Percentiles rank a stretch among this genome's conserved stretches.
These are phyloP conservation scores for Patellifolia procumbens DNA, from an alignment of 179 eudicot genomes.

Conservation along the genomic window DNA sequence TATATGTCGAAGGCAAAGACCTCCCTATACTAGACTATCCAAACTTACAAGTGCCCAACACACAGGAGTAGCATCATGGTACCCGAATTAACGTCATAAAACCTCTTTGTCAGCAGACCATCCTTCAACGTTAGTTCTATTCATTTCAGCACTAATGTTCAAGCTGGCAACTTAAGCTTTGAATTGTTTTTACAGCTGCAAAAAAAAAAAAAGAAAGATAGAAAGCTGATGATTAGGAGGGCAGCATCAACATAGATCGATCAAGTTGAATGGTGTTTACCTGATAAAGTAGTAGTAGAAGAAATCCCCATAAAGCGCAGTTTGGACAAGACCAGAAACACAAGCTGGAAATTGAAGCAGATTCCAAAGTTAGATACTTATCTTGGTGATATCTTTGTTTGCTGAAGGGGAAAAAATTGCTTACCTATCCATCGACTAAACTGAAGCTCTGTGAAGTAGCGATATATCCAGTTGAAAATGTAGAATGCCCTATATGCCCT, in stretches of 20 bases:
- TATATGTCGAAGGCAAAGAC: not conserved
- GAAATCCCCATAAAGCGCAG: constrained; percentile 91
- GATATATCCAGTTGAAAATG: constrained; percentile 90
- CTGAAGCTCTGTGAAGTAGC: constrained; percentile 64
- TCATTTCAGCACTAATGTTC: constrained; percentile 19
- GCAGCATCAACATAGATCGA: not conserved
- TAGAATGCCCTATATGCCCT: constrained; percentile 89
- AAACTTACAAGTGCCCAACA: constrained; percentile 5
- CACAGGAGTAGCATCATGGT: constrained; percentile 11
- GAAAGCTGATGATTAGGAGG: not conserved
- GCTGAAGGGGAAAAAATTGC: constrained; percentile 10
- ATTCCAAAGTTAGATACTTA: constrained; percentile 10
- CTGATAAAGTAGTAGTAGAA: constrained; percentile 88
- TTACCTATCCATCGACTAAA: constrained; percentile 79
- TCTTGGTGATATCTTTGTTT: not conserved
- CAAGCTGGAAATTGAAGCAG: constrained; percentile 48
- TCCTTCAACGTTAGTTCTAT: not conserved
- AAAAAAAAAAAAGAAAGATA: constrained; percentile 23
- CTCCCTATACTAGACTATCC: not conserved
- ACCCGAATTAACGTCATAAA: not conserved
- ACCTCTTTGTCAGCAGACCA: not conserved
- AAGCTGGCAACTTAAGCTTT: constrained; percentile 73
- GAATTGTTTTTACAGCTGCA: constrained; percentile 83
- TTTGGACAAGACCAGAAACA: constrained; percentile 78
- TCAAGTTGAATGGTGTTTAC: constrained; percentile 30